Evolutionary conservation across 805 yeast species (phyloP), one percentile per base, ranked within the genome.

Genomic region (Wickerhamomyces strasburgensis): DNA sequence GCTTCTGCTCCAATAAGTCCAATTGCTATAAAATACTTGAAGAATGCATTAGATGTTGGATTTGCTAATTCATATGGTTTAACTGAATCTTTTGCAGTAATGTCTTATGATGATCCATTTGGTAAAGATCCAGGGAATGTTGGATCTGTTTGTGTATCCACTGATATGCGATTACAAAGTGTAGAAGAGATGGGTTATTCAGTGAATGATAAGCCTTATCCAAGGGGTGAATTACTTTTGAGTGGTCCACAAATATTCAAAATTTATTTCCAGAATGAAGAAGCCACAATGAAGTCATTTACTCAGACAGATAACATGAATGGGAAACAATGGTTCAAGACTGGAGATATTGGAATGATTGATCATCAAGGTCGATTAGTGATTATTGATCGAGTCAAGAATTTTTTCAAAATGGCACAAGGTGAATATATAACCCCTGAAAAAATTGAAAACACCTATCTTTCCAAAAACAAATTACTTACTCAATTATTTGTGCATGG

Each of bases 391-490:
- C 65, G 86, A 34, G 77, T 75, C 33, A 80, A 80, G 62, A 82
- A 80, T 57, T 73, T 80, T 52, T 80, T 79, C 68, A 80, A 80
- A 65, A 57, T 70, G 32, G 63, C 70, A 13, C 75, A 70, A 49
- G 75, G 75, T 24, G 75, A 70, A 58, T 79, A 78, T 51, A 68
- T 79, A 34, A 75, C 83, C 3, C 84, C 84, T 7, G 86, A 79
- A 48, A 75, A 70, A 56, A 70, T 79, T 42, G 85, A 79, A 49
- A 75, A 73, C 50, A 59, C 61, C 9, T 78, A 78, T 52, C 56
- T 73, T 23, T 65, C 83, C 0, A 60, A 66, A 4, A 69, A 77
- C 3, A 48, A 80, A 11, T 51, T 64, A 17, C 48, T 79, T 19
- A 55, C 72, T 1, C 87, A 80, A 55, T 47, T 75, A 7, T 80